Base-by-base conservation (phyloP, 768 basidiomycete species). In the Mycena maculata region DNA sequence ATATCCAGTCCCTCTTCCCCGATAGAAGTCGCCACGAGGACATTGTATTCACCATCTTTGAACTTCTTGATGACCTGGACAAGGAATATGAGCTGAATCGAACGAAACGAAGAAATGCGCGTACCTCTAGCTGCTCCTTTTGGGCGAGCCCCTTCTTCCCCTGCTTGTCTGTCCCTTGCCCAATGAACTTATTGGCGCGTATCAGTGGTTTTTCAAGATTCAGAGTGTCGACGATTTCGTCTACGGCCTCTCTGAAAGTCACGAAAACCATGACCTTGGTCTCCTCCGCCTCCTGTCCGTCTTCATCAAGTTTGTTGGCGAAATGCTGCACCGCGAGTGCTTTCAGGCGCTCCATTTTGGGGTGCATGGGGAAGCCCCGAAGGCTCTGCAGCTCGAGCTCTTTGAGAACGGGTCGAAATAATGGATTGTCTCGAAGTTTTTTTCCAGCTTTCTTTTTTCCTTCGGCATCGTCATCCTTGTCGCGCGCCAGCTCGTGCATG, bases 1-100 rank as follows among this genome's bases (percentile, higher is more conserved):
- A 99, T 99, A 77, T 99, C 98, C 20, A 99, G 84, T 63, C 98
- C 98, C 78, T 99, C 98, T 79, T 99, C 98, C 23, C 98, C 98
- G 60, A 99, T 95, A 4, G 93, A 97, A 6, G 98, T 99, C 1
- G 96, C 92, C 10, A 99, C 97, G 13, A 99, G 82, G 39, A 98
- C 90, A 72, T 99, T 99, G 77, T 88, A 95, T 64, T 90, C 90
- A 13, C 95, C 95, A 5, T 80, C 81, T 76, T 96, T 96, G 83
- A 99, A 99, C 68, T 88, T 87, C 64, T 89, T 82, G 74, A 99
- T 94, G 33, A 94, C 86, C 96, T 98, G 69, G 3, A 63, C 13
- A 36, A 69, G 56, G 56, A 48, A 70, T 67, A 11, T 12, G 31
- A 71, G 50, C 64, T 62, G 49, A n/a, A n/a, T 49, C 28, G n/a